A percentile compares a stretch with the other conserved stretches of the same genome.
These are phyloP conservation scores for Fagus crenata DNA, from an alignment of 306 rosid genomes.

Conservation along the genomic window DNA sequence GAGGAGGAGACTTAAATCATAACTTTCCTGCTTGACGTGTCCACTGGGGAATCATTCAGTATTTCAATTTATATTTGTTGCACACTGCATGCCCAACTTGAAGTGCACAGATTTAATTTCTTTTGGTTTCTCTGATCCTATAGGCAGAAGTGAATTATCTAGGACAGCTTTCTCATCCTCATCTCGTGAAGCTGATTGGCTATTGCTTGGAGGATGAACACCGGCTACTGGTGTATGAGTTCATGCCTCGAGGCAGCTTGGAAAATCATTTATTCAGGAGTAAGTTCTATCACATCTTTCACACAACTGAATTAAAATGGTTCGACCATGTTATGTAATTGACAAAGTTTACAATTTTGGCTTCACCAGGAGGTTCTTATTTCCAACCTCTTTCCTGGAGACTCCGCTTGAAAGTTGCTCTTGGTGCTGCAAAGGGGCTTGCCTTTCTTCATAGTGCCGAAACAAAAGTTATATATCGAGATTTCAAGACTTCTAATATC, in stretches of 20 bases:
- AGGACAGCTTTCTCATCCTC: conserved; percentile 62
- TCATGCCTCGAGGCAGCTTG: conserved; percentile 73
- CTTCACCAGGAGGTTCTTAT: conserved; percentile 58
- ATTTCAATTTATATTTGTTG: background rate
- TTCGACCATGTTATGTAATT: conserved; percentile 6
- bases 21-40: background rate
- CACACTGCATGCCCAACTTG: background rate
- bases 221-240: conserved; percentile 58
- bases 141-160: conserved; percentile 68
- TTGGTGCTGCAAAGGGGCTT: conserved; percentile 76
- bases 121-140: conserved; percentile 4
- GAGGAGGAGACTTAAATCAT: too few species aligned
- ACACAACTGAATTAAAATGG: background rate
- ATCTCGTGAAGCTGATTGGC: conserved; percentile 63
- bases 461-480: conserved; percentile 59
- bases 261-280: conserved; percentile 73
- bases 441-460: conserved; percentile 60
- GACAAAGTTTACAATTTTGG: conserved; percentile 7
- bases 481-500: conserved; percentile 67
- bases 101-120: background rate
- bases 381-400: conserved; percentile 74
- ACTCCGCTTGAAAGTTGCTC: conserved; percentile 67
- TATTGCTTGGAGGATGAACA: conserved; percentile 67
- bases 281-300: conserved; percentile 29
- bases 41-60: background rate